Percentiles rank a stretch among this genome's conserved stretches.
Conservation (phyloP, 2,329 filamentous ascomycete species). For the Septoria petroselini region DNA sequence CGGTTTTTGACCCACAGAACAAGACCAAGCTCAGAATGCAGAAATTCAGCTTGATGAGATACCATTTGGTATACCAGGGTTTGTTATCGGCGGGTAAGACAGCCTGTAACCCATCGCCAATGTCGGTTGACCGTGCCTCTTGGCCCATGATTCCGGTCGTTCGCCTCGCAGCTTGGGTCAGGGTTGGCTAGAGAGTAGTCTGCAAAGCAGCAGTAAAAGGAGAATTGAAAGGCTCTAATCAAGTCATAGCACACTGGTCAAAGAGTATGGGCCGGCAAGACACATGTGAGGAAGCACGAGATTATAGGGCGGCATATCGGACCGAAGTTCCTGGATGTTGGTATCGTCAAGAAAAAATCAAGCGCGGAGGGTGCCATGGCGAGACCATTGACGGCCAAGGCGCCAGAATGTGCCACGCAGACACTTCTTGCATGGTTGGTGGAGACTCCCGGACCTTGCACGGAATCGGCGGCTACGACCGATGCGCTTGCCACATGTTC, state of each 20-base stretch:
- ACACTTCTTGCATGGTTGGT: not conserved
- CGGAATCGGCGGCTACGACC: not conserved
- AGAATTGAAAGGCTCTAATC: not conserved
- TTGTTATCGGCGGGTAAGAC: constrained; percentile 43
- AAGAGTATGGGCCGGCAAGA: not conserved
- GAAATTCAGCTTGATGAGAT: constrained; percentile 47
- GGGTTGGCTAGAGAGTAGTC: not conserved
- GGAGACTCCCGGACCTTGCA: constrained; percentile 5
- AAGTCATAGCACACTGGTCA: too few species aligned
- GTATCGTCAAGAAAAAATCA: too few species aligned
- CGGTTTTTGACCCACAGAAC: constrained; percentile 18
- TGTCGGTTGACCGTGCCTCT: constrained; percentile 13
- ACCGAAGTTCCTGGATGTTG: not conserved
- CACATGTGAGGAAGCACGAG: not conserved
- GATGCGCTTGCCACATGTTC: not conserved
- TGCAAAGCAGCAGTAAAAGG: too few species aligned
- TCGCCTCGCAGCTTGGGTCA: not conserved
- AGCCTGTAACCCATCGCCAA: constrained; percentile 22
- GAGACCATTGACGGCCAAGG: constrained; percentile 4
- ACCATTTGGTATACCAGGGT: constrained; percentile 44
- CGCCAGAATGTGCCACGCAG: constrained; percentile 5
- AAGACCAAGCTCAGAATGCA: constrained; percentile 44
- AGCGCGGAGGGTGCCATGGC: not conserved
- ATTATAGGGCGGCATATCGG: constrained; percentile 6
- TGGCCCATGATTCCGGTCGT: constrained; percentile 1